Base-by-base conservation (phyloP, 148 eudicot species). In the Selenicereus undatus region DNA sequence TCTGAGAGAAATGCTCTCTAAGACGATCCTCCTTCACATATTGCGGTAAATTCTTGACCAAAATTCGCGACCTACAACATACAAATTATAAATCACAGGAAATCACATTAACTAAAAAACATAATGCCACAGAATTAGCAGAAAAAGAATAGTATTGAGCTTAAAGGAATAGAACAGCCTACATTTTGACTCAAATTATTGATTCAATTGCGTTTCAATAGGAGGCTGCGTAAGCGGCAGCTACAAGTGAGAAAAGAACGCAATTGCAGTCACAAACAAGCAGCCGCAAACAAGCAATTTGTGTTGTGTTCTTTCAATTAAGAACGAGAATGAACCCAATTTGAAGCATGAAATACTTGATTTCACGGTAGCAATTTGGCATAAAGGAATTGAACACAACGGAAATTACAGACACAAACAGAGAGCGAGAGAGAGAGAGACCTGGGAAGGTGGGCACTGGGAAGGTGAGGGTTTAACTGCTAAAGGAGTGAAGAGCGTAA, bases 31-130 rank as follows among this genome's bases (percentile, higher is more conserved):
- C 99, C 0, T 81, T 86, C 3, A 77, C 88, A 74, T 91, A 73
- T 86, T 91, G 91, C 7, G 98, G 97, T 83, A 96, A 85, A 82
- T 91, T 90, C 86, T 92, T 93, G 80, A 93, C 98, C 71, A 90
- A 89, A 79, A 96, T 86, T 72, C 99, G 89, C 73, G 99, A 96
- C 97, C 99, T 84, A 6, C 43, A 17, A 10, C 70, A 51, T 20
- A 79, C 29, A 51, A 35, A 70, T 22, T 1, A 71, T 11, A 0
- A 32, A 48, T 50, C 2, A n/a, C 7, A n/a, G 11, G n/a, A 74
- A 12, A 48, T 27, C 16, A 66, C 35, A 66, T 27, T 27, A 26
- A 0, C 14, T 66, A n/a, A 66, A n/a, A 66, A 26, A 66, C 5
- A 66, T 18, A 66, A 66, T 26, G 32, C 36, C 10, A 26, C 35